These are phyloP conservation scores for Boletus tomentosulus DNA, from an alignment of 768 basidiomycete genomes.

Conservation along the genomic window DNA sequence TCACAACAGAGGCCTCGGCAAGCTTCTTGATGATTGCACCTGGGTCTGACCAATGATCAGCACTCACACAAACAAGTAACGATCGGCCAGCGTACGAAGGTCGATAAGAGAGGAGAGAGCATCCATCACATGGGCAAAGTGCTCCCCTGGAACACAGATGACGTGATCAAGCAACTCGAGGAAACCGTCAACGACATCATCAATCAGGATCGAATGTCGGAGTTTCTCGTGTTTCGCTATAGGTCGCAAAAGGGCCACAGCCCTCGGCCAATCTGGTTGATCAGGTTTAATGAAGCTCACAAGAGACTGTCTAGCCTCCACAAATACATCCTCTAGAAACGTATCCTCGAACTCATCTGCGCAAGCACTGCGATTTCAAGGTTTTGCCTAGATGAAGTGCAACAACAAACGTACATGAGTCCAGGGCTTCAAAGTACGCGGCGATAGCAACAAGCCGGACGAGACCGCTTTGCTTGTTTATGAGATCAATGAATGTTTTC, in stretches of 20 bases:
- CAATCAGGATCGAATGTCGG: constrained; percentile 6
- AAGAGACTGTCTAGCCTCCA: constrained; percentile 5
- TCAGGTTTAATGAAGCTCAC: constrained; percentile 2
- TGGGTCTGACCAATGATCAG: constrained; percentile 1
- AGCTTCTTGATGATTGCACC: constrained; percentile 1
- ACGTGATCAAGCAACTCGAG: constrained; percentile 6
- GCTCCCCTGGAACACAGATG: not conserved
- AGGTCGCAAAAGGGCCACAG: constrained; percentile 14
- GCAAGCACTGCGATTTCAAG: not conserved
- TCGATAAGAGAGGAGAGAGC: constrained; percentile 12
- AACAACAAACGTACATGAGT: constrained; percentile 3
- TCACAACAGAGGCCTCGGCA: not conserved
- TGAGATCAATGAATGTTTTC: constrained; percentile 3
- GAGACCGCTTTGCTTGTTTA: constrained; percentile 3
- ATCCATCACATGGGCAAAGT: constrained; percentile 16
- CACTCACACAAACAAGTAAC: not conserved
- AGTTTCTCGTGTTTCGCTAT: constrained; percentile 11
- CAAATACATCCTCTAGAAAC: constrained; percentile 1
- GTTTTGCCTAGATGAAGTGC: not conserved
- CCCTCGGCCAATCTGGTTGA: constrained; percentile 14
- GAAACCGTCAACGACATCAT: constrained; percentile 8
- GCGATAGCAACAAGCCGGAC: constrained; percentile 13
- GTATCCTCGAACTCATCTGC: not conserved
- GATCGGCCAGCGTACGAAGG: not conserved
- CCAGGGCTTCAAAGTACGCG: constrained; percentile 11